Percentiles rank a stretch among this genome's conserved stretches.
Evolutionary conservation across 106 monocot species (phyloP).

Genomic region (Dendrobium officinale): DNA sequence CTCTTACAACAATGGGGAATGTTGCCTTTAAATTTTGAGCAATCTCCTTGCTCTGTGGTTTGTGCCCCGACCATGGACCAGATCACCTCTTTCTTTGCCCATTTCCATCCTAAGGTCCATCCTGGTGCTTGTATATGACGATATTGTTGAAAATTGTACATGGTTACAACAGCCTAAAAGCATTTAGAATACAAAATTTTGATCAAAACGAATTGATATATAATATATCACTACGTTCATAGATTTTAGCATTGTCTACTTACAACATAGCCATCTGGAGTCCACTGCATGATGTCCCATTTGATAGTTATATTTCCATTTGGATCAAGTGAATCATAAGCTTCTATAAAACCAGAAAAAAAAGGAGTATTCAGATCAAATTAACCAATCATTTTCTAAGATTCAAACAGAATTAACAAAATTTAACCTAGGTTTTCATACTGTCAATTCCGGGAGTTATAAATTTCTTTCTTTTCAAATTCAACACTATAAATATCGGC

Average conservation of each 20-base stretch:
- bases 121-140: slow-evolving; percentile 87
- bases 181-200: too few relatives aligned
- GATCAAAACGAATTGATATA: too few relatives aligned
- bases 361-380: too few relatives aligned
- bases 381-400: too few relatives aligned
- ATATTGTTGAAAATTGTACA: slow-evolving; percentile 86
- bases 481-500: too few relatives aligned
- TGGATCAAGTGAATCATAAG: slow-evolving; percentile 65
- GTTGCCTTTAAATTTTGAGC: slow-evolving; percentile 61
- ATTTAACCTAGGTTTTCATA: too few relatives aligned
- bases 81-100: slow-evolving; percentile 73
- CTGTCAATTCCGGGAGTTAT: too few relatives aligned
- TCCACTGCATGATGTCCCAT: slow-evolving; percentile 93
- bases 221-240: too few relatives aligned
- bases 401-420: too few relatives aligned
- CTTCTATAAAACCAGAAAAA: too few relatives aligned
- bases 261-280: slow-evolving; percentile 88
- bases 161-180: slow-evolving; percentile 72
- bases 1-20: slow-evolving; percentile 68
- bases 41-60: slow-evolving; percentile 76
- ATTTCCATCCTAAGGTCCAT: slow-evolving; percentile 69
- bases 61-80: slow-evolving; percentile 75
- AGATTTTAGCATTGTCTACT: slow-evolving; percentile 11
- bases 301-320: slow-evolving; percentile 98
- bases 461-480: too few relatives aligned